Evolutionary conservation across 768 basidiomycete genomes (phyloP).

Genomic region (Tephrocybe sp.): DNA sequence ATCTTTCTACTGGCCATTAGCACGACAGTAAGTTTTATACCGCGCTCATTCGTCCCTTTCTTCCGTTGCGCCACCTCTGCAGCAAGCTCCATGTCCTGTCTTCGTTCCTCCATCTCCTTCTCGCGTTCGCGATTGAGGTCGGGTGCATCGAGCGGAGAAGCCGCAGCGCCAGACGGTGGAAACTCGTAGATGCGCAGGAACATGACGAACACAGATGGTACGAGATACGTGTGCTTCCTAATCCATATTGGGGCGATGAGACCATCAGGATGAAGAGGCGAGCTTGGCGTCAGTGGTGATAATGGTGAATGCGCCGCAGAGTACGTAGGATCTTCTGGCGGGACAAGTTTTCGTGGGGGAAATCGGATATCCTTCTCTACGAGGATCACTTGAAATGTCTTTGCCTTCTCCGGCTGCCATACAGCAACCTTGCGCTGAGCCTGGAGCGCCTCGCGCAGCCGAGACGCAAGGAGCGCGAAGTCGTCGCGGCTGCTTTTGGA

Average conservation of each 20-base stretch:
- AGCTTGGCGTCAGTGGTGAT: conserved; percentile 87
- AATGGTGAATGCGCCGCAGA: conserved; percentile 79
- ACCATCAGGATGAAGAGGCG: conserved; percentile 92
- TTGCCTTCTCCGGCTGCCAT: conserved; percentile 72
- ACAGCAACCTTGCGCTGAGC: conserved; percentile 62
- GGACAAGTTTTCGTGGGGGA: conserved; percentile 79
- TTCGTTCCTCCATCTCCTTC: conserved; percentile 66
- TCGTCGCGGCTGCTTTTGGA: conserved; percentile 42
- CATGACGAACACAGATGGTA: conserved; percentile 92
- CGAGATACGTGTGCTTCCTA: conserved; percentile 87
- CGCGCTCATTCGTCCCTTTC: conserved; percentile 76
- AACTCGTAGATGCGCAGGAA: conserved; percentile 84
- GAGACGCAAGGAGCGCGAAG: conserved; percentile 56
- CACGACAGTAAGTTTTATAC: conserved; percentile 93
- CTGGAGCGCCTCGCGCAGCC: conserved; percentile 71
- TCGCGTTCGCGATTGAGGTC: conserved; percentile 57
- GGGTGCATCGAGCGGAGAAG: conserved; percentile 54
- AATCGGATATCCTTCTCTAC: conserved; percentile 86
- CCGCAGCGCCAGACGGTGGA: conserved; percentile 35
- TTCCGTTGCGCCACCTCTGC: conserved; percentile 80
- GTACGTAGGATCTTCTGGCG: conserved; percentile 58
- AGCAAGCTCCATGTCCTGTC: conserved; percentile 73
- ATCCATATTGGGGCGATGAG: conserved; percentile 98
- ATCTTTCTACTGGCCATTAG: conserved; percentile 86
- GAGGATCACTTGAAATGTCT: conserved; percentile 78